Conservation (phyloP, 768 basidiomycete genomes). For the Russula dissimulans region DNA sequence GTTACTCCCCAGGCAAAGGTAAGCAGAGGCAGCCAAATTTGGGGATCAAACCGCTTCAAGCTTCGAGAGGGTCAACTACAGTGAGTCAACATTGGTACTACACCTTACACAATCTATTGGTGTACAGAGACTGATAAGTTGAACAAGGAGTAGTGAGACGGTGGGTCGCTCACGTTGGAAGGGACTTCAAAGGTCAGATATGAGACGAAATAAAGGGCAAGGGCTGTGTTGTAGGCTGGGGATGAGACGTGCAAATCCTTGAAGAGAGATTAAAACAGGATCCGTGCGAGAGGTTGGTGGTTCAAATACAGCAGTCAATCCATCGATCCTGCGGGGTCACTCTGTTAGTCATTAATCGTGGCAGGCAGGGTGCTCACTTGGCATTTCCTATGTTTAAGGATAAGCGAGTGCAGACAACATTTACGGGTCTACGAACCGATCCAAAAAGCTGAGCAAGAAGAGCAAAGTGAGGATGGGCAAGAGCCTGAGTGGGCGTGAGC, state of each 20-base stretch:
- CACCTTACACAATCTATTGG: constrained; percentile 35
- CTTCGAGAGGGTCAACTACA: constrained; percentile 23
- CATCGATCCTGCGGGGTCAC: constrained; percentile 36
- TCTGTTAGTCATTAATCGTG: background rate
- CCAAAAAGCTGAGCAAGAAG: constrained; percentile 35
- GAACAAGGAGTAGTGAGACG: background rate
- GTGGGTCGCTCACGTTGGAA: constrained; percentile 36
- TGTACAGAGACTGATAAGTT: background rate
- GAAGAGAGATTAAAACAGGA: background rate
- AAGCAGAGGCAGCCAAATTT: constrained; percentile 50
- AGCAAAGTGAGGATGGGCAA: constrained; percentile 34
- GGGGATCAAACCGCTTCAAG: constrained; percentile 51
- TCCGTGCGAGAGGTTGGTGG: background rate
- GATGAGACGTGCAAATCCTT: constrained; percentile 45
- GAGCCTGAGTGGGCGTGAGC: constrained; percentile 21
- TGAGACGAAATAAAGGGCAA: constrained; percentile 52
- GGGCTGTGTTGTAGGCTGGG: constrained; percentile 45
- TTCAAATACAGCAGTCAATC: constrained; percentile 26
- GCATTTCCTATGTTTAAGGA: constrained; percentile 32
- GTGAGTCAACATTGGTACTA: background rate
- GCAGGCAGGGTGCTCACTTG: constrained; percentile 21
- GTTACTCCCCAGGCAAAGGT: constrained; percentile 51
- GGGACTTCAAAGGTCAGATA: constrained; percentile 56
- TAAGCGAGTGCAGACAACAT: background rate
- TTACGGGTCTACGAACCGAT: constrained; percentile 24